Base-by-base conservation (phyloP, 306 rosid species). In the Chamaecrista fasciculata region DNA sequence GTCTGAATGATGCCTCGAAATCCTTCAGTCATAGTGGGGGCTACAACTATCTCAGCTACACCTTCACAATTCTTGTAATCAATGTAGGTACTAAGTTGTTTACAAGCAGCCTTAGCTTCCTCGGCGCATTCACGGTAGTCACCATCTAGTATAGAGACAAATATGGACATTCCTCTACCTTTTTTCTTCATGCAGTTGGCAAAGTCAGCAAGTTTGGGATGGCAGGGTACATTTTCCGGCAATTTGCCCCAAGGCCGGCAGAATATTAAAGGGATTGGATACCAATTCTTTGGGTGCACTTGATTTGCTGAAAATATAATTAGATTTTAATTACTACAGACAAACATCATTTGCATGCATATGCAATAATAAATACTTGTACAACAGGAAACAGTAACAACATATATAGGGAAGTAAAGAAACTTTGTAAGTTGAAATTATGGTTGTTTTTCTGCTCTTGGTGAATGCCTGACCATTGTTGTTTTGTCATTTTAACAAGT, bases 271-370 rank as follows among this genome's bases (percentile, higher is more conserved):
- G 99, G 99, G 64, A 95, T 95, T 39, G 99, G 99, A 76, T 95
- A 95, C 99, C 99, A 95, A 80, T 95, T 95, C 84, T 95, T 95
- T 37, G 99, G 99, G 86, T 95, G 99, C 66, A 95, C 99, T 71
- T 91, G 96, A 83, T 44, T 91, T 62, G 97, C 99, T 95, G 86
- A 85, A 84, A 80, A 68, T 36, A 50, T 25, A 67, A 74, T 31
- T 2, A 55, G 23, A 73, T 33, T 11, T 39, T 56, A 69, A 64
- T 71, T 64, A 71, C 64, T 19, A 39, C 46, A 63, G 63, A 23
- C 56, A 56, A 71, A 47, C 8, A 67, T 25, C n/a, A 46, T 56
- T 42, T 39, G 23, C 59, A 3, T 48, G 58, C 26, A 47, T 34
- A 19, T 10, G 37, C 26, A 53, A 59, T 24, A 59, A 39, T 49